These are phyloP conservation scores for Deinandra increscens DNA, from an alignment of 129 eudicot species.

Conservation along the genomic window DNA sequence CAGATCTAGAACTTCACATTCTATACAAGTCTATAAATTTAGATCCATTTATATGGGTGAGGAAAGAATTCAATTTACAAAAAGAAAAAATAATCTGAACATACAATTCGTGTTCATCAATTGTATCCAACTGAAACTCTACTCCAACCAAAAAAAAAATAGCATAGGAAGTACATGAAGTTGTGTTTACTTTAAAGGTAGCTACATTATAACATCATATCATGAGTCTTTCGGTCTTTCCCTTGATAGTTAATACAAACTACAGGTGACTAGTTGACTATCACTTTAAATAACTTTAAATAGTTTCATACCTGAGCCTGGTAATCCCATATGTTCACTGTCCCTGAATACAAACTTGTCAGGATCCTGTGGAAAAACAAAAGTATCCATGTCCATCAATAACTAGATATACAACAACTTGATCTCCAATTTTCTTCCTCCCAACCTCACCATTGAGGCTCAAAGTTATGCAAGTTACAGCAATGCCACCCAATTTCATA, in stretches of 20 bases:
- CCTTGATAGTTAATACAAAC: slow-evolving; percentile 11
- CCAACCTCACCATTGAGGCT: background rate
- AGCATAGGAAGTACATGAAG: background rate
- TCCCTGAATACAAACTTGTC: slow-evolving; percentile 85
- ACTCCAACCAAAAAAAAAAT: background rate
- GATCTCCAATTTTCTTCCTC: slow-evolving; percentile 3
- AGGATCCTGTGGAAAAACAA: slow-evolving; percentile 53
- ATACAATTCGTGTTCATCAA: background rate
- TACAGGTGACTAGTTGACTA: background rate
- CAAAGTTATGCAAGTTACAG: background rate
- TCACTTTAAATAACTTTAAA: background rate
- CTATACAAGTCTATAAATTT: background rate
- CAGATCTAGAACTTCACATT: background rate
- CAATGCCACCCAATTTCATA: no score
- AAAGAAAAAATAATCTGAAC: background rate
- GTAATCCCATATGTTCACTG: slow-evolving; percentile 86
- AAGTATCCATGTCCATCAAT: background rate
- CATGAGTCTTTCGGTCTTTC: background rate
- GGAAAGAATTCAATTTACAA: background rate
- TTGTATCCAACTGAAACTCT: background rate
- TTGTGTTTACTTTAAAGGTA: slow-evolving; percentile 10
- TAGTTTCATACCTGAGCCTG: slow-evolving; percentile 65
- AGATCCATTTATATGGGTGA: background rate
- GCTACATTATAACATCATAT: background rate
- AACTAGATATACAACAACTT: background rate